Conservation (phyloP, 1,284 basidiomycete species). For the Fomitopsis betulina region DNA sequence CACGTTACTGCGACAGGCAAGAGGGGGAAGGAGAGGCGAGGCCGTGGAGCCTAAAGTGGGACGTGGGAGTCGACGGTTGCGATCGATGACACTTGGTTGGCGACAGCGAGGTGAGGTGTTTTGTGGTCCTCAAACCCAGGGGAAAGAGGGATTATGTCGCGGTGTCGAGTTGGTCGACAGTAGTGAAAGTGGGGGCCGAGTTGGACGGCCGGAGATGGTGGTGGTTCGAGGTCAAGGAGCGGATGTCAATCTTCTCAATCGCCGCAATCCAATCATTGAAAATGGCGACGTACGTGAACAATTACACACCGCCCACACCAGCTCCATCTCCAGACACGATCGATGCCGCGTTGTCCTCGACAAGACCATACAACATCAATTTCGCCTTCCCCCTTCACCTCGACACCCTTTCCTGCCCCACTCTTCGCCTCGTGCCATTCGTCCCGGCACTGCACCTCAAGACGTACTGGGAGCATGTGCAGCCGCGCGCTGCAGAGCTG, state of each 20-base stretch:
- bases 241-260: background rate
- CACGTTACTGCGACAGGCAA: too few species aligned
- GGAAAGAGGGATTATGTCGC: too few species aligned
- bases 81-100: too few species aligned
- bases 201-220: too few species aligned
- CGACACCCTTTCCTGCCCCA: conserved; percentile 10
- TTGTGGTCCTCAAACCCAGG: too few species aligned
- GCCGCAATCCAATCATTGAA: background rate
- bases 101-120: too few species aligned
- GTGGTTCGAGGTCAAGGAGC: too few species aligned
- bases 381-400: conserved; percentile 7
- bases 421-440: conserved; percentile 17
- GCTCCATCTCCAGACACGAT: background rate
- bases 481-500: conserved; percentile 7
- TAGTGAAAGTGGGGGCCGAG: too few species aligned
- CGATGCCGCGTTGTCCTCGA: background rate
- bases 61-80: too few species aligned
- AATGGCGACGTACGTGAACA: background rate
- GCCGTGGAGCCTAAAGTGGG: too few species aligned
- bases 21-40: too few species aligned
- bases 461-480: conserved; percentile 15
- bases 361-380: conserved; percentile 11
- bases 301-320: background rate
- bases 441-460: conserved; percentile 15
- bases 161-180: too few species aligned